A percentile compares a stretch with the other conserved stretches of the same genome.
These are phyloP conservation scores for Trichoderma semiorbis DNA, from an alignment of 2,329 filamentous ascomycete species.

Conservation along the genomic window DNA sequence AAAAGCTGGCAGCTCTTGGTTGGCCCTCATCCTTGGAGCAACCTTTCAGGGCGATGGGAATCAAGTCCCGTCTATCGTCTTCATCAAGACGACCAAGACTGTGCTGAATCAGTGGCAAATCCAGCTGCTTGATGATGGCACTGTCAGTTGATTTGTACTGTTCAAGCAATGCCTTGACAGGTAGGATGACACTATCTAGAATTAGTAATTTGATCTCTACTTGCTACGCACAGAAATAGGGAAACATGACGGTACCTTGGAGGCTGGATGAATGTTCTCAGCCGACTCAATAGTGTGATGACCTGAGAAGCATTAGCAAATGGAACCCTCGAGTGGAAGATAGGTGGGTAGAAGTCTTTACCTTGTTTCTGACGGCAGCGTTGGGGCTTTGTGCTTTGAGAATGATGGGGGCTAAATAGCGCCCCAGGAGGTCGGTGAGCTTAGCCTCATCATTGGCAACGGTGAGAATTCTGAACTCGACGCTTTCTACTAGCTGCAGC, in stretches of 20 bases:
- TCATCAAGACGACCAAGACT: constrained; percentile 55
- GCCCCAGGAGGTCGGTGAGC: constrained; percentile 71
- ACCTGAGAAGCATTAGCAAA: constrained; percentile 34
- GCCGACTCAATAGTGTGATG: constrained; percentile 48
- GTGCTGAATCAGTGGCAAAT: constrained; percentile 85
- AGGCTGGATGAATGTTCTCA: constrained; percentile 53
- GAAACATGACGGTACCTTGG: constrained; percentile 38
- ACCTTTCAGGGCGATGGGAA: constrained; percentile 52
- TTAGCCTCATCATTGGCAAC: constrained; percentile 81
- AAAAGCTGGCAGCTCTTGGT: constrained; percentile 55
- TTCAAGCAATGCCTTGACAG: constrained; percentile 77
- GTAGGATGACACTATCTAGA: constrained; percentile 63
- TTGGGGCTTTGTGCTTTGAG: constrained; percentile 83
- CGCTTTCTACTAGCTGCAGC: constrained; percentile 76
- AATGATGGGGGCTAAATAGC: constrained; percentile 76
- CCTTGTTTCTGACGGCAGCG: constrained; percentile 74
- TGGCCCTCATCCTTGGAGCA: constrained; percentile 32
- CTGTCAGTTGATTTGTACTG: constrained; percentile 80
- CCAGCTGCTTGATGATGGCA: constrained; percentile 78
- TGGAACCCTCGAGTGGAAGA: background rate
- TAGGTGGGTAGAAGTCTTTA: constrained; percentile 28
- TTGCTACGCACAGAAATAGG: background rate
- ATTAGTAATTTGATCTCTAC: background rate
- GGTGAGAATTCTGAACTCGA: constrained; percentile 75
- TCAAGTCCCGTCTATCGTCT: constrained; percentile 64